Percentiles rank a stretch among this genome's conserved stretches.
phyloP scores from a whole-genome alignment of 208 protist species.

The Leishmania martiniquensis region DNA sequence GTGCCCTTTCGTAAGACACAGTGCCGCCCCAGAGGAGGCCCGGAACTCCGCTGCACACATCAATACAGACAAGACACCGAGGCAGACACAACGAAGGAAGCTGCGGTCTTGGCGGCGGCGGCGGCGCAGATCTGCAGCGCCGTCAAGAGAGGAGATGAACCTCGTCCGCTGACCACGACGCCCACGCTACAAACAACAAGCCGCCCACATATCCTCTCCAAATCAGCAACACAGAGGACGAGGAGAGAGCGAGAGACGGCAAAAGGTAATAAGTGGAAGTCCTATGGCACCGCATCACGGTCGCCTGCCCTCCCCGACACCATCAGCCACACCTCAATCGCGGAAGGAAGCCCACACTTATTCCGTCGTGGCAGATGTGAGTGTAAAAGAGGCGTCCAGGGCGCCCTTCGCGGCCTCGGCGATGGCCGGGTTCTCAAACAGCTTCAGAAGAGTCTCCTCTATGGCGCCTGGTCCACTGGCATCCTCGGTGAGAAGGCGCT shows the following conservation, averaged over 20 bases:
- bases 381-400: background rate
- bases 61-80: background rate
- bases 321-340: background rate
- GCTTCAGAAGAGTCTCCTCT: slow-evolving; percentile 43
- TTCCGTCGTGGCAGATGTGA: background rate
- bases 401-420: slow-evolving; percentile 26
- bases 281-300: background rate
- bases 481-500: slow-evolving; percentile 24
- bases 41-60: background rate
- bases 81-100: background rate
- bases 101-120: background rate
- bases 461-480: slow-evolving; percentile 25
- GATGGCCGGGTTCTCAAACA: slow-evolving; percentile 53
- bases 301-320: background rate
- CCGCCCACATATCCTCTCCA: background rate
- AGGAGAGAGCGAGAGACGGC: background rate
- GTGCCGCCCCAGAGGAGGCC: background rate
- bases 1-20: background rate
- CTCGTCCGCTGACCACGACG: too few relatives aligned
- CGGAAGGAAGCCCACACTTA: background rate
- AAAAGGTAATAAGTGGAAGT: background rate
- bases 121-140: background rate
- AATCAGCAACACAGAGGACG: background rate
- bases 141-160: background rate
- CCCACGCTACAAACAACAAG: too few relatives aligned